Evolutionary conservation across 2,329 filamentous ascomycete species (phyloP), one percentile per base, ranked within the genome.

Genomic region (Stachybotrys echinatus): DNA sequence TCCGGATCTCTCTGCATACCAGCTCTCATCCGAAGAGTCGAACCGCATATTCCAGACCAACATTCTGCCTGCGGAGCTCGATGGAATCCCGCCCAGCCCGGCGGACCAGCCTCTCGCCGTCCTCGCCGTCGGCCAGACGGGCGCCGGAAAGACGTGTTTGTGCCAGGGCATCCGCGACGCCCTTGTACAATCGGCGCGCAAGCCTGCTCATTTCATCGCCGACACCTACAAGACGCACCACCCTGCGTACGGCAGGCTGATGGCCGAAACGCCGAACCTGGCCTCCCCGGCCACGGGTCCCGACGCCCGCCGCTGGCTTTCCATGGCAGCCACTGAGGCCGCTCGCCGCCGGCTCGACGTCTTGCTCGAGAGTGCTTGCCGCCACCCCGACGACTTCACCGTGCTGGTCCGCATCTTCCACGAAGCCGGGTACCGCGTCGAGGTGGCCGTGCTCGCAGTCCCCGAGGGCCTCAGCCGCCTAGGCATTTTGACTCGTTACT

Each of bases 181-280:
- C 43, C 56, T 76, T 23, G 47, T 14, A 45, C 52, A 44, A 40
- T 51, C 47, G 39, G 47, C 19, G 17, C 48, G 23, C 12, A 21
- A 12, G 18, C 51, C 61, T 17, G 66, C 65, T 18, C 74, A 77
- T 61, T 67, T 77, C 54, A 70, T 76, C 49, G 73, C 74, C 48
- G 74, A 76, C 65, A 71, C 70, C 20, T 75, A 74, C 68, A 77
- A 77, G 56, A 67, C 68, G 4, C 71, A 74, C 61, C 74, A 77
- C 59, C 74, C 74, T 0, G 52, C 62, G 18, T 75, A 74, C 59
- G 23, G 54, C 14, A n/a, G 48, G 3, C 61, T 72, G 22, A 53
- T 69, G 5, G 53, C 60, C 18, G 56, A 55, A 3, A 52, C 58
- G 14, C 66, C 69, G 4, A 52, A 60, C 3, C 61, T 72, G 18